phyloP scores from a whole-genome alignment of 257 asterid species.

The Jacaranda copaia region DNA sequence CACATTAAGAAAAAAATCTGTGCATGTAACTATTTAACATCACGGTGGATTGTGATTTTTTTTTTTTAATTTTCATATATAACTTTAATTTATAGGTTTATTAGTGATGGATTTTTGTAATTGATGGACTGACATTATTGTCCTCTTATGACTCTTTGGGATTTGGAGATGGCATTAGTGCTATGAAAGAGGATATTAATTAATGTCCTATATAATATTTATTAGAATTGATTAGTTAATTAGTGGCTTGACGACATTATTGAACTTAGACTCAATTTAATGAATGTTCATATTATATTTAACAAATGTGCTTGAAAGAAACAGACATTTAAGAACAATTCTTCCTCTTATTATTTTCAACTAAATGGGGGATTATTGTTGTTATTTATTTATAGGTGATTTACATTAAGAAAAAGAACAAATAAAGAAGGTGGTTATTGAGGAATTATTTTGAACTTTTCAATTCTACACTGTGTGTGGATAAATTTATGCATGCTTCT shows the following conservation, averaged over 20 bases:
- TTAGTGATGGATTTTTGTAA: not conserved
- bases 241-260: not conserved
- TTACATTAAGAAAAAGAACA: too few species aligned
- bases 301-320: too few species aligned
- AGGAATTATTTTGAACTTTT: not conserved
- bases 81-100: not conserved
- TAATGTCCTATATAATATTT: not conserved
- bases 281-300: not conserved
- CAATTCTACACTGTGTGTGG: not conserved
- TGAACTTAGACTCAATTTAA: not conserved
- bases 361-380: not conserved
- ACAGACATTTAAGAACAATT: too few species aligned
- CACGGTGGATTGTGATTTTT: not conserved
- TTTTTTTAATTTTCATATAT: not conserved
- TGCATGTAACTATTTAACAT: too few species aligned
- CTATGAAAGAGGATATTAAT: not conserved
- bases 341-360: not conserved
- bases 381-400: not conserved
- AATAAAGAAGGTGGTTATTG: not conserved
- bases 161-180: not conserved
- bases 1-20: too few species aligned
- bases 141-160: not conserved
- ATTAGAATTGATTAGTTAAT: not conserved
- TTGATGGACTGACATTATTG: not conserved
- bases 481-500: not conserved